These are phyloP conservation scores for Candida anglica DNA, from an alignment of 805 yeast species.

Conservation along the genomic window DNA sequence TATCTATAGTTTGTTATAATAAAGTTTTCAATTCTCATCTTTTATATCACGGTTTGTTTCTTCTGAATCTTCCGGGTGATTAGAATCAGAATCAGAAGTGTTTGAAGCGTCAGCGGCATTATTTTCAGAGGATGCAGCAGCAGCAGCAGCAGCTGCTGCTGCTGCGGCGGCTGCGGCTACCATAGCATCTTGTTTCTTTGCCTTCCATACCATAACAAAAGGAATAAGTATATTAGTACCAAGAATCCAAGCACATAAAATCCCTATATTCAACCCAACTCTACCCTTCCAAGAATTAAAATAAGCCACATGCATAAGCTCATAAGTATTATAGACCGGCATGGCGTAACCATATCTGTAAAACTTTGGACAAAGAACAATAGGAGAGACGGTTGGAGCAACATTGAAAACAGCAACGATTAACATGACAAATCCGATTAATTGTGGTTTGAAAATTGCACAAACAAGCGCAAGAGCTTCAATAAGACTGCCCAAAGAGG, in stretches of 20 bases:
- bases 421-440: conserved; percentile 25
- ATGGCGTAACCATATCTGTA: conserved; percentile 27
- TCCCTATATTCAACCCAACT: conserved; percentile 28
- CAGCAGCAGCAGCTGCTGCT: conserved; percentile 2
- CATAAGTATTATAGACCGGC: conserved; percentile 24
- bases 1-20: no score
- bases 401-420: conserved; percentile 24
- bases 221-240: conserved; percentile 22
- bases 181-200: conserved; percentile 10
- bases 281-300: conserved; percentile 31
- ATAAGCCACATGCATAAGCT: conserved; percentile 26
- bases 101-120: no score
- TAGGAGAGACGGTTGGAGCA: conserved; percentile 28
- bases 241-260: conserved; percentile 28
- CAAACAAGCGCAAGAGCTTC: conserved; percentile 22
- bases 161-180: conserved; percentile 5
- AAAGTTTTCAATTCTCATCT: no score
- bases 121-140: not conserved
- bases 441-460: conserved; percentile 19
- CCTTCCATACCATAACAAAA: conserved; percentile 19
- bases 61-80: no score
- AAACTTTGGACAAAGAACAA: conserved; percentile 20
- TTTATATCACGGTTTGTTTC: no score
- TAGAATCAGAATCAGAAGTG: no score
- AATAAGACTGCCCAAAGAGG: conserved; percentile 27